Percentiles rank a stretch among this genome's conserved stretches.
These are phyloP conservation scores for Theileria equi DNA, from an alignment of 169 alveolate genomes.

Conservation along the genomic window DNA sequence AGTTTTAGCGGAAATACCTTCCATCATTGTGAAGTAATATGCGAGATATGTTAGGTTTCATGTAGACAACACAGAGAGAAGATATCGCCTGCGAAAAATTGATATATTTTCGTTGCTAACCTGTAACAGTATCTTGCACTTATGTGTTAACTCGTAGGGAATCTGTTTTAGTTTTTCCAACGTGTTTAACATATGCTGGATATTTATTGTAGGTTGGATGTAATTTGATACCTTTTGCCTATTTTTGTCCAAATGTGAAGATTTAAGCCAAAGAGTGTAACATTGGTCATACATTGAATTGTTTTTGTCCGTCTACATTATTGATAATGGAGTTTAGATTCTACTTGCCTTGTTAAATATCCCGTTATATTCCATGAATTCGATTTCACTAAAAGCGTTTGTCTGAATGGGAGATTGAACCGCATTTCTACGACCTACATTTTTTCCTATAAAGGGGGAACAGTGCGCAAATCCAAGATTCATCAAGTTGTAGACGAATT, in stretches of 20 bases:
- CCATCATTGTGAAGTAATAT: constrained; percentile 30
- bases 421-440: constrained; percentile 8
- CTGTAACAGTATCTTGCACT: constrained; percentile 52
- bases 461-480: constrained; percentile 1
- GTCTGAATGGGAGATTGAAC: too few relatives aligned
- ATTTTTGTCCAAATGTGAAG: constrained; percentile 31
- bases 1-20: not conserved
- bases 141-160: constrained; percentile 50
- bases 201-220: not conserved
- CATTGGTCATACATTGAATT: constrained; percentile 21
- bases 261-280: constrained; percentile 46
- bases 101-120: not conserved
- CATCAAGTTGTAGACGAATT: constrained; percentile 13
- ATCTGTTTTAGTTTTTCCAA: constrained; percentile 27
- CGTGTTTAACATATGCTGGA: constrained; percentile 18
- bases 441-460: not conserved
- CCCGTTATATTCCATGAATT: constrained; percentile 53
- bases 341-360: constrained; percentile 42
- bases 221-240: constrained; percentile 36
- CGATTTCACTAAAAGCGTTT: constrained; percentile 34
- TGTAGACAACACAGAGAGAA: constrained; percentile 25
- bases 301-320: constrained; percentile 6
- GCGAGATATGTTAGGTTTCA: constrained; percentile 14
- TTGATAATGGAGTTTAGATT: not conserved
- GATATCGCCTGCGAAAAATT: constrained; percentile 26